phyloP scores from a whole-genome alignment of 345 rosid species.

The Erysimum cheiranthoides region DNA sequence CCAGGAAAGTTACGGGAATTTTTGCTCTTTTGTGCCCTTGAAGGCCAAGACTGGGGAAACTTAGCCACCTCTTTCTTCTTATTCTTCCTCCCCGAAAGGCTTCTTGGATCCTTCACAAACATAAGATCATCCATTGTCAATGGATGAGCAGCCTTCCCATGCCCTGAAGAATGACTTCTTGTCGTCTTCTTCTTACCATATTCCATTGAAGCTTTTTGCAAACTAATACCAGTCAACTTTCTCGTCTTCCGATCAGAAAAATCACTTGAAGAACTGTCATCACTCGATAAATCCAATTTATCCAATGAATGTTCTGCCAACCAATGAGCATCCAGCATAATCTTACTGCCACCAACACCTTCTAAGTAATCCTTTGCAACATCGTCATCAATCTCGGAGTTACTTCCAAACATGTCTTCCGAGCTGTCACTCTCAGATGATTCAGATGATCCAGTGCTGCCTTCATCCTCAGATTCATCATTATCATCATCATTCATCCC shows the following conservation, averaged over 20 bases:
- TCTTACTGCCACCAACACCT: slow-evolving; percentile 83
- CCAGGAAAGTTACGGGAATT: slow-evolving; percentile 70
- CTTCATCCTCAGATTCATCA: slow-evolving; percentile 46
- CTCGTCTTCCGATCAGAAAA: slow-evolving; percentile 54
- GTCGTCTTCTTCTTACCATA: slow-evolving; percentile 66
- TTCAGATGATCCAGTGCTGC: slow-evolving; percentile 51
- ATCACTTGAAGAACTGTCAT: slow-evolving; percentile 59
- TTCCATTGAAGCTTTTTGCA: slow-evolving; percentile 76
- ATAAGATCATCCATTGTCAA: slow-evolving; percentile 68
- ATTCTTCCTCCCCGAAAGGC: slow-evolving; percentile 50
- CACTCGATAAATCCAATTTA: slow-evolving; percentile 54
- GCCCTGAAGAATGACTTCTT: slow-evolving; percentile 44
- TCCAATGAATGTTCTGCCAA: slow-evolving; percentile 56
- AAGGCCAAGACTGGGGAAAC: slow-evolving; percentile 76
- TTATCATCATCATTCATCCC: slow-evolving; percentile 47
- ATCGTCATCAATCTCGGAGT: slow-evolving; percentile 72
- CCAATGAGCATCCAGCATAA: slow-evolving; percentile 64
- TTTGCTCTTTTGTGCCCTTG: slow-evolving; percentile 65
- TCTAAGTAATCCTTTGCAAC: slow-evolving; percentile 86
- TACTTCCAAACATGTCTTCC: slow-evolving; percentile 52
- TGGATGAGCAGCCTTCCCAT: slow-evolving; percentile 51
- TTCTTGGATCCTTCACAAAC: slow-evolving; percentile 75
- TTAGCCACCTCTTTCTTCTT: slow-evolving; percentile 61
- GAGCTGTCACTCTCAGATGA: slow-evolving; percentile 59
- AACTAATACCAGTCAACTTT: slow-evolving; percentile 70